Evolutionary conservation across 2,329 filamentous ascomycete species (phyloP).

Genomic region (Sporothrix euskadiensis): DNA sequence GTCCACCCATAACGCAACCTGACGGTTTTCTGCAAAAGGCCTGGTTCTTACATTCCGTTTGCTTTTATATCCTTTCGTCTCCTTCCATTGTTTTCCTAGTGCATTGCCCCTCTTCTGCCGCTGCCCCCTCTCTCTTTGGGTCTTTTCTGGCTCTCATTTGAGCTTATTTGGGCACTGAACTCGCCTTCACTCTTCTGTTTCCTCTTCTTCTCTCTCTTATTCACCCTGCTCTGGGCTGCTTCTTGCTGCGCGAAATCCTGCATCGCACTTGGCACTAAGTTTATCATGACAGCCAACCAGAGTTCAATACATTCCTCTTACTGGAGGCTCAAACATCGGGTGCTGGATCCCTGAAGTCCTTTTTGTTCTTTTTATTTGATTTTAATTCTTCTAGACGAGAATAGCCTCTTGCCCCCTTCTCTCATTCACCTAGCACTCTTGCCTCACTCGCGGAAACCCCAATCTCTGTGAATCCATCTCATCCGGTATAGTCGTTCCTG

Average conservation of each 20-base stretch:
- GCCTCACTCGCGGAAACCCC: neutral
- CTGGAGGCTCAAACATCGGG: constrained; percentile 49
- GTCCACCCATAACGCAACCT: constrained; percentile 26
- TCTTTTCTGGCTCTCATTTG: neutral
- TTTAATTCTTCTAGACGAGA: neutral
- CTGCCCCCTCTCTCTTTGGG: constrained; percentile 17
- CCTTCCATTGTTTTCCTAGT: constrained; percentile 20
- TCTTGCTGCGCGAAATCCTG: constrained; percentile 33
- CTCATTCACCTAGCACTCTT: constrained; percentile 9
- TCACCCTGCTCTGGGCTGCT: constrained; percentile 10
- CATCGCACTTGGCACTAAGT: constrained; percentile 38
- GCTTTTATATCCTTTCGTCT: constrained; percentile 19
- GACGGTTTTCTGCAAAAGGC: neutral
- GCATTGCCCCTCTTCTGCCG: constrained; percentile 24
- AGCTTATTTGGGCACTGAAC: neutral
- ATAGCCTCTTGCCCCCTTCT: constrained; percentile 2
- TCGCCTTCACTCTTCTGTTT: constrained; percentile 2
- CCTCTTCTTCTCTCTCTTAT: constrained; percentile 22
- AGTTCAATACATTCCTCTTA: constrained; percentile 46
- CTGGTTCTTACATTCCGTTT: constrained; percentile 16
- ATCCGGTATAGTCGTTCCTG: constrained; percentile 21
- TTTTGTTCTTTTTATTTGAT: neutral
- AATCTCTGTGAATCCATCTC: neutral
- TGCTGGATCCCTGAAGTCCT: constrained; percentile 45
- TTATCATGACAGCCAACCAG: constrained; percentile 52